These are phyloP conservation scores for Pythium dissimile DNA, from an alignment of 352 stramenopile species.

Conservation along the genomic window DNA sequence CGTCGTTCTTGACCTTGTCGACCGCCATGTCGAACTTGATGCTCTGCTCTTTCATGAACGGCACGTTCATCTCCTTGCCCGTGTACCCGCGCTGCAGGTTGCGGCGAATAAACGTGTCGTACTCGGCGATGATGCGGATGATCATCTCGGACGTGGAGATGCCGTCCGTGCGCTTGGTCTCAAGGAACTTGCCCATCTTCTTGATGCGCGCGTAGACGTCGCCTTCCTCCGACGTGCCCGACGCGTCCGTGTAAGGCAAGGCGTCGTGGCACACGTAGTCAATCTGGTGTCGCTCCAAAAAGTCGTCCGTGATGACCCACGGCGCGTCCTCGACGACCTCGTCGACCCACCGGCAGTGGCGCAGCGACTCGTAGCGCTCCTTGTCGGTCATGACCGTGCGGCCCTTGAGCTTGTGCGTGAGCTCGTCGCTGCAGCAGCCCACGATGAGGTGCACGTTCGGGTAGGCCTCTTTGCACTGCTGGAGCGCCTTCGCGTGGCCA, in stretches of 20 bases:
- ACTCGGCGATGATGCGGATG: slow-evolving; percentile 88
- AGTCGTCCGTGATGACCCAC: slow-evolving; percentile 83
- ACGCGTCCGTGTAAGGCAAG: slow-evolving; percentile 80
- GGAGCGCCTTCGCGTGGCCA: slow-evolving; percentile 79
- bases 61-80: slow-evolving; percentile 92
- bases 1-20: slow-evolving; percentile 80
- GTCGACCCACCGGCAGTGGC: slow-evolving; percentile 87
- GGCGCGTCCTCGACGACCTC: slow-evolving; percentile 86
- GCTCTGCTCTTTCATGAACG: slow-evolving; percentile 84
- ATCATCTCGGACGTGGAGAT: slow-evolving; percentile 90
- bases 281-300: slow-evolving; percentile 81
- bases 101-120: slow-evolving; percentile 90
- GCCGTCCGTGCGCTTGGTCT: slow-evolving; percentile 81
- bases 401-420: slow-evolving; percentile 86
- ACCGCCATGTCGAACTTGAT: slow-evolving; percentile 88
- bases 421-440: slow-evolving; percentile 83
- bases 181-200: slow-evolving; percentile 81
- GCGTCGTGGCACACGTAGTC: slow-evolving; percentile 89
- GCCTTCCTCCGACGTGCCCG: slow-evolving; percentile 60
- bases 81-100: slow-evolving; percentile 88
- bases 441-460: slow-evolving; percentile 84
- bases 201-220: slow-evolving; percentile 88
- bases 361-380: slow-evolving; percentile 82
- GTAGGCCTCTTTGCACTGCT: slow-evolving; percentile 87
- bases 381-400: slow-evolving; percentile 87